Evolutionary conservation across 306 rosid genomes (phyloP), one percentile per base, ranked within the genome.

Genomic region (Quercus mongolica): DNA sequence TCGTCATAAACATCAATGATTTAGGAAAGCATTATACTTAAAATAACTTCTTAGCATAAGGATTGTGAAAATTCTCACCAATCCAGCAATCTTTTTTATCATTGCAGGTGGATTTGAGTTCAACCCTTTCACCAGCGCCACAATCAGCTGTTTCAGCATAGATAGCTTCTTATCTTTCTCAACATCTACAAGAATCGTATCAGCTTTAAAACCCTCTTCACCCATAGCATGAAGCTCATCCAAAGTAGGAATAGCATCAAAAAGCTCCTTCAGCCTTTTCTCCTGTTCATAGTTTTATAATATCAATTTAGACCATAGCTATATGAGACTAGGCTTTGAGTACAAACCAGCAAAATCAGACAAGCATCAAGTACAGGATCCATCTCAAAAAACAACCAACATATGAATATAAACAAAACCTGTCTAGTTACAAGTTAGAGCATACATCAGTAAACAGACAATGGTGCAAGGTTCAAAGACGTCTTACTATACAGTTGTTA

Each of bases 71-170:
- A 52, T 79, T 56, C 92, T 83, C 85, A 95, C 99, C 88, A 93
- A 78, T 84, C 88, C 98, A 79, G 99, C 99, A 76, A 95, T 95
- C 89, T 95, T 95, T 90, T 95, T 95, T 84, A 95, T 88, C 89
- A 91, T 81, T 38, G 94, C 96, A 77, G 92, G 91, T 72, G 93
- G 94, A 81, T 95, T 93, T 76, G 99, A 88, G 90, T 73, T 93
- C 83, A 95, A 86, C 83, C 99, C 98, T 88, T 86, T 95, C 74
- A 95, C 98, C 74, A 95, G 86, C 35, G 96, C 77, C 81, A 85
- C 75, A 73, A 91, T 90, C 76, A 95, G 88, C 82, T 93, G 97
- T 93, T 93, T 95, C 88, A 95, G 79, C 98, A 88, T 89, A 75
- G 98, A 91, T 58, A 95, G 82, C 87, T 93, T 95, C 87, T 93